A percentile compares a stretch with the other conserved stretches of the same genome.
phyloP scores from a whole-genome alignment of 2,329 filamentous ascomycete genomes.

The Aureobasidium melanogenum region DNA sequence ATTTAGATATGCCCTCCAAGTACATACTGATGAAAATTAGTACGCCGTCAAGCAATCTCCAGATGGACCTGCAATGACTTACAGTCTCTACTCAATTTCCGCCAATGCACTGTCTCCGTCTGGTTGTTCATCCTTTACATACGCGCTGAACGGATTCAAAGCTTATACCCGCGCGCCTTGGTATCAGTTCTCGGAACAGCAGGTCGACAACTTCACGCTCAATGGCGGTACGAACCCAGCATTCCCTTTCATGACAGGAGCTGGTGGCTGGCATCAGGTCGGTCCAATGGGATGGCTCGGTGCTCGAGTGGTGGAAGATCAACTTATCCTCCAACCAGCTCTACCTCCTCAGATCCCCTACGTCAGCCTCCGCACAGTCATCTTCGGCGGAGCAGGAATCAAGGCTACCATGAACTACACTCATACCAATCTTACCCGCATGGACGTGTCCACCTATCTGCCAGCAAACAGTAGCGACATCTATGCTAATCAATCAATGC shows the following conservation, averaged over 20 bases:
- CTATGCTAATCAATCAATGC: conserved; percentile 47
- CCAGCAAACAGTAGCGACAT: conserved; percentile 43
- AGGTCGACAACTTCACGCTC: conserved; percentile 48
- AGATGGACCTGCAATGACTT: conserved; percentile 65
- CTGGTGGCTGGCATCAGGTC: conserved; percentile 60
- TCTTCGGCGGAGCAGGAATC: conserved; percentile 58
- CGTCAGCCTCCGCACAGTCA: conserved; percentile 53
- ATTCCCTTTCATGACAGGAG: conserved; percentile 62
- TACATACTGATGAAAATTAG: neutral
- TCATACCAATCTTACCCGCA: conserved; percentile 53
- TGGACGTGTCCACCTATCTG: conserved; percentile 33
- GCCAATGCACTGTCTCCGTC: conserved; percentile 57
- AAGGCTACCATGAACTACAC: conserved; percentile 53
- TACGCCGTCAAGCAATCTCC: conserved; percentile 55
- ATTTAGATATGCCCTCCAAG: neutral
- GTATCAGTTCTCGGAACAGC: conserved; percentile 63
- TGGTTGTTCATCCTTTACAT: conserved; percentile 61
- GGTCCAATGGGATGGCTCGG: conserved; percentile 60
- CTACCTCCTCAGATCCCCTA: conserved; percentile 57
- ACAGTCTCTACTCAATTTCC: conserved; percentile 58
- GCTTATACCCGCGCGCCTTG: conserved; percentile 59
- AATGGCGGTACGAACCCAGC: conserved; percentile 62
- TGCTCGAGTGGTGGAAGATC: conserved; percentile 50
- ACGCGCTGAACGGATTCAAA: conserved; percentile 53
- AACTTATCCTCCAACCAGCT: conserved; percentile 54